Evolutionary conservation across 2,329 filamentous ascomycete species (phyloP).

Genomic region (Beauveria medogensis): DNA sequence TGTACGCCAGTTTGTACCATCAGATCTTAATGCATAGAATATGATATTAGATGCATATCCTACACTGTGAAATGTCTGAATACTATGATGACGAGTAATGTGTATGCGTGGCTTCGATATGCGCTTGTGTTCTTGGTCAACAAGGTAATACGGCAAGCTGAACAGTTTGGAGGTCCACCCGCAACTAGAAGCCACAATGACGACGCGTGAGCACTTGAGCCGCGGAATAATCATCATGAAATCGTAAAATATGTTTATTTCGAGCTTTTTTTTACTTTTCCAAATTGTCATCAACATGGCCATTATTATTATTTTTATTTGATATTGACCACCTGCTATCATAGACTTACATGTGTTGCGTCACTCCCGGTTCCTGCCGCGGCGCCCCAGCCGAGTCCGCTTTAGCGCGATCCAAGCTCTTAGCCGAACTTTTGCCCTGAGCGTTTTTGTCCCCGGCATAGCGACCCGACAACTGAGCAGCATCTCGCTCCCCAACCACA

Average conservation of each 20-base stretch:
- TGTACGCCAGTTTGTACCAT: constrained; percentile 1
- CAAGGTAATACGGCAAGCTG: background rate
- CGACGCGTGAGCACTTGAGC: background rate
- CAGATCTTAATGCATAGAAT: constrained; percentile 9
- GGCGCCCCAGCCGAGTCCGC: constrained; percentile 14
- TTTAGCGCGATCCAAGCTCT: constrained; percentile 19
- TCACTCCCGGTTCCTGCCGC: constrained; percentile 30
- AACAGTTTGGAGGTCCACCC: background rate
- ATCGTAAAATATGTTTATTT: too few species aligned
- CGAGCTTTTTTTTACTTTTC: background rate
- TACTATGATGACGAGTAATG: background rate
- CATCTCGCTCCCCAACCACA: constrained; percentile 18
- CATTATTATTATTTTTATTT: background rate
- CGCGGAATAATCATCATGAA: background rate
- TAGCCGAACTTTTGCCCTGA: constrained; percentile 39
- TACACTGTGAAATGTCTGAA: background rate
- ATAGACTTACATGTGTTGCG: constrained; percentile 16
- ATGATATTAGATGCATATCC: constrained; percentile 7
- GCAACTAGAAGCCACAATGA: background rate
- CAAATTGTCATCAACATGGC: background rate
- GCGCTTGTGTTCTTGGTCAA: background rate
- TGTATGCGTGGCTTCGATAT: background rate
- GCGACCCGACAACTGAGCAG: constrained; percentile 16
- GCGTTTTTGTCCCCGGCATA: constrained; percentile 31
- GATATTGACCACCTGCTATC: background rate